Base-by-base conservation (phyloP, 164 flowering plant species). In the Stephania japonica region DNA sequence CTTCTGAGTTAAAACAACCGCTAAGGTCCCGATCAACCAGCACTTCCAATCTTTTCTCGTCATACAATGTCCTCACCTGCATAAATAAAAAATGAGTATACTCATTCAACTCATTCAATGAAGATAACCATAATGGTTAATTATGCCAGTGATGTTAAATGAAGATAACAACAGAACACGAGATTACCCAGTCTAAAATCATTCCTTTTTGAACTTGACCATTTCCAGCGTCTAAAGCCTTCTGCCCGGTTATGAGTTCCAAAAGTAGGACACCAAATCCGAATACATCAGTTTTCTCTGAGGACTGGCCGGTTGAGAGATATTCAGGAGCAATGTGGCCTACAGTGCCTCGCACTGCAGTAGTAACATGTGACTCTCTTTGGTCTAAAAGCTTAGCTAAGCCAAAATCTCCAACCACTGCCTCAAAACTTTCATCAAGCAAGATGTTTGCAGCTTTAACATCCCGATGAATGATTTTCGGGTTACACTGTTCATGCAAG, bases 311-410 rank as follows among this genome's bases (percentile, higher is more conserved):
- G 6, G 99, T 96, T 10, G 97, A 93, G 13, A 96, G 93, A 84
- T 93, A 96, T 78, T 96, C 99, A 0, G 99, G 99, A 6, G 99
- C 97, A 72, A 96, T 96, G 79, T 96, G 99, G 27, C 99, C 99
- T 5, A 92, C 80, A 25, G 98, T 96, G 16, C 98, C 99, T 25
- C 99, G 86, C 21, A 96, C 99, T 25, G 98, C 99, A 72, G 99
- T 95, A 18, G 99, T 93, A 70, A 95, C 97, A 79, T 95, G 99
- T 71, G 99, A 91, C 75, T 91, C 98, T 72, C 91, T 81, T 38
- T 73, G 75, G 80, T 96, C 97, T 75, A 93, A 78, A 65, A 96
- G 84, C 83, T 93, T 96, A 6, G 98, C 99, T 53, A 96, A 89
- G 18, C 99, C 99, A 72, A 96, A 96, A 84, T 96, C 99, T 53